Percentiles rank a stretch among this genome's conserved stretches.
These are phyloP conservation scores for Linnemannia schmuckeri DNA, from an alignment of 192 early-diverging fungal genomes.

Conservation along the genomic window DNA sequence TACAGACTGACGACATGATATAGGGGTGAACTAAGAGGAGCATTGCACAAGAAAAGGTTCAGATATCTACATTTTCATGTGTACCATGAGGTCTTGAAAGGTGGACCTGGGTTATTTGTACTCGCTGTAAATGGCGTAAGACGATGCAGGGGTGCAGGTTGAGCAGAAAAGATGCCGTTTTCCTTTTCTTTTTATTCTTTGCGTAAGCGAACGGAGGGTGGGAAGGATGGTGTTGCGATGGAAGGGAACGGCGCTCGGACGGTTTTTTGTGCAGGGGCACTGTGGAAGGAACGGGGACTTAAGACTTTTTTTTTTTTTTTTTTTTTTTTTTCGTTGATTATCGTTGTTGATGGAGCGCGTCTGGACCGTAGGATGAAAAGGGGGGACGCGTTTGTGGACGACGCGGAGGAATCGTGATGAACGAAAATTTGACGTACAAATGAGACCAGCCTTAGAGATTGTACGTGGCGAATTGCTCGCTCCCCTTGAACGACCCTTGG, in stretches of 20 bases:
- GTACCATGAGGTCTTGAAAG: background rate
- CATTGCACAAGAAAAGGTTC: background rate
- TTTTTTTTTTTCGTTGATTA: background rate
- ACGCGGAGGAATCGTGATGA: background rate
- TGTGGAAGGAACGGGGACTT: too few species aligned
- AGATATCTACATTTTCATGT: background rate
- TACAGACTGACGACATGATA: background rate
- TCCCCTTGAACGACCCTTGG: too few species aligned
- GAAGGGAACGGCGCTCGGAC: too few species aligned
- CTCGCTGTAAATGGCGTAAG: background rate
- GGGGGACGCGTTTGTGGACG: background rate
- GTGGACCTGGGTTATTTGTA: background rate
- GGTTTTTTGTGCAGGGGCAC: too few species aligned
- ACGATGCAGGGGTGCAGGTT: background rate
- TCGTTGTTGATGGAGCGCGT: background rate
- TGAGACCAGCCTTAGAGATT: too few species aligned
- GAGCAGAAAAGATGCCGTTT: background rate
- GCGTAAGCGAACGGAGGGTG: background rate
- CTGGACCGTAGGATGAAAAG: background rate
- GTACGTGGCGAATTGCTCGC: background rate
- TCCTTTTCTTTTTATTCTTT: background rate
- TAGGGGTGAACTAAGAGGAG: background rate
- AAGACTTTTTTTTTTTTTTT: background rate
- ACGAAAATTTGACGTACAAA: background rate
- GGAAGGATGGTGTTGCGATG: too few species aligned